Percentiles rank a stretch among this genome's conserved stretches.
These are phyloP conservation scores for Antitrichia curtipendula DNA, from an alignment of 225 moss, liverwort and hornwort species.

Conservation along the genomic window DNA sequence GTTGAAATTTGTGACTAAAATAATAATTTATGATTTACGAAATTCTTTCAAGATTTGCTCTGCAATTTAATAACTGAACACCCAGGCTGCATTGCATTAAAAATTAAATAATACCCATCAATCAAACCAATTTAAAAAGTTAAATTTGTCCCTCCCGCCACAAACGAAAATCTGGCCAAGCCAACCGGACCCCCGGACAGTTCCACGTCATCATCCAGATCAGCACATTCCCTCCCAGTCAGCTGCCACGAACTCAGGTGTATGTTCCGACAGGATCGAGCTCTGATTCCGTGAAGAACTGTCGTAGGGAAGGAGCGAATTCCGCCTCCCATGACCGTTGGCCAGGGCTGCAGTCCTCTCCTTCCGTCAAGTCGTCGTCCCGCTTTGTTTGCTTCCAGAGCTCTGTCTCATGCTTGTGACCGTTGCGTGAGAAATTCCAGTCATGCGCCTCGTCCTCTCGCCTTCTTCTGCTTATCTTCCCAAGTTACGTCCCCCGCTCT, in stretches of 20 bases:
- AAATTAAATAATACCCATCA: background rate
- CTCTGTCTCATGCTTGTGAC: constrained; percentile 14
- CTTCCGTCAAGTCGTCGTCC: background rate
- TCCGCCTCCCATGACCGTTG: constrained; percentile 11
- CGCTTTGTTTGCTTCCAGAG: background rate
- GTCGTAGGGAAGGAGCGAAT: background rate
- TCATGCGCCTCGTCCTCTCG: background rate
- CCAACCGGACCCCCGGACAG: background rate
- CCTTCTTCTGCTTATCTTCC: background rate
- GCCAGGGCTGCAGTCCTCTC: background rate
- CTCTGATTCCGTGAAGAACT: background rate
- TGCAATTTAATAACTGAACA: background rate
- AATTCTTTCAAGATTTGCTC: too few species aligned
- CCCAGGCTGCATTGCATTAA: too few species aligned
- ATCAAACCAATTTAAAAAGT: background rate
- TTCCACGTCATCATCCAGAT: background rate
- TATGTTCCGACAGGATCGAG: background rate
- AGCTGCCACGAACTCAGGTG: background rate
- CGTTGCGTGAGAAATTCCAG: constrained; percentile 5
- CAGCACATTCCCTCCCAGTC: background rate
- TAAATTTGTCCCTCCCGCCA: background rate
- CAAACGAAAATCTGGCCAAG: background rate
- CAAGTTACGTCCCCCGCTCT: too few species aligned
- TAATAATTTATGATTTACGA: too few species aligned
- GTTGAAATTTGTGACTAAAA: background rate